phyloP scores from a whole-genome alignment of 148 eudicot species.

The Rhododendron molle region DNA sequence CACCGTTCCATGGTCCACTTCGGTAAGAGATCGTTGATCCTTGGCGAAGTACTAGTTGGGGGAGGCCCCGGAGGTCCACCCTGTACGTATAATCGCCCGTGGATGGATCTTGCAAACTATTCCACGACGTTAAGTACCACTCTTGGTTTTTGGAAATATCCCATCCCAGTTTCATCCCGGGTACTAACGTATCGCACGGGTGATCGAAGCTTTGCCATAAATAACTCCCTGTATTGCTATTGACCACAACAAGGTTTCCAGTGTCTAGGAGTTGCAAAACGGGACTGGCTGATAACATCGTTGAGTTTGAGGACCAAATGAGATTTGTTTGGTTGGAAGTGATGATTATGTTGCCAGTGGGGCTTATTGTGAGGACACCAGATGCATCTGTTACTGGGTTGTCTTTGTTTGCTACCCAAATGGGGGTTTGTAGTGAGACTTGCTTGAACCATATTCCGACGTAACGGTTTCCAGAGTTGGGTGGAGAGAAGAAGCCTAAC shows the following conservation, averaged over 20 bases:
- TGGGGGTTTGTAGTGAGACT: not conserved
- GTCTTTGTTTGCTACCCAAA: slow-evolving; percentile 26
- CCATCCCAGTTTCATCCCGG: slow-evolving; percentile 28
- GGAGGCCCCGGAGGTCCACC: slow-evolving; percentile 19
- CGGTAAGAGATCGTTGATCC: not conserved
- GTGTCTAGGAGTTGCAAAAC: slow-evolving; percentile 20
- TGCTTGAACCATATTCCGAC: slow-evolving; percentile 30
- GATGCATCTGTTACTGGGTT: slow-evolving; percentile 12
- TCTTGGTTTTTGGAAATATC: slow-evolving; percentile 4
- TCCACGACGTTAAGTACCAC: slow-evolving; percentile 26
- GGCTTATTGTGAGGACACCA: slow-evolving; percentile 11
- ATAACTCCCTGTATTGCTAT: not conserved
- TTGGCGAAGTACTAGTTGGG: slow-evolving; percentile 8
- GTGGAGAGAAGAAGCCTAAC: slow-evolving; percentile 34
- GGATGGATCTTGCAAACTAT: slow-evolving; percentile 13
- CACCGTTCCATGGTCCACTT: slow-evolving; percentile 42
- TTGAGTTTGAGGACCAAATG: slow-evolving; percentile 18
- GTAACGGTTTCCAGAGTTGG: slow-evolving; percentile 17
- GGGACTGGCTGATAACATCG: not conserved
- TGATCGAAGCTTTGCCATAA: slow-evolving; percentile 36
- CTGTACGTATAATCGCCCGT: slow-evolving; percentile 13
- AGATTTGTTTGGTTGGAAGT: not conserved
- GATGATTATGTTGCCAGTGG: slow-evolving; percentile 17
- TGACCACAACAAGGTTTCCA: slow-evolving; percentile 27
- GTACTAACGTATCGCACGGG: no score